phyloP scores from a whole-genome alignment of 805 yeast genomes.

The Spathaspora passalidarum region DNA sequence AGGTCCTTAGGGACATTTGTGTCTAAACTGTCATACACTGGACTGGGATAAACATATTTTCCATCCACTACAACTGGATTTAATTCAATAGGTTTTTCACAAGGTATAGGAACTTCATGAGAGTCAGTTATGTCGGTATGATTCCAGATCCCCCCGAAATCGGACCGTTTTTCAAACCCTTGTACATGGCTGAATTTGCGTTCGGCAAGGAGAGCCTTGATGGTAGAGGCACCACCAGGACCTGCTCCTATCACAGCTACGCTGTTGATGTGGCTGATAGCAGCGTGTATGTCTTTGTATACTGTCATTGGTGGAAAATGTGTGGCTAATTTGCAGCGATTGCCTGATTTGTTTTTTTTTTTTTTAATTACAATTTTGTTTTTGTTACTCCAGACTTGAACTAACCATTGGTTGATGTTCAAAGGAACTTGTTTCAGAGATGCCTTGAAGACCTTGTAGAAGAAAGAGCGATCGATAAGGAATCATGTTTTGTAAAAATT shows the following conservation, averaged over 20 bases:
- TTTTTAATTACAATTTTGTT: no score
- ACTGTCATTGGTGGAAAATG: neutral
- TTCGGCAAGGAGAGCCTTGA: constrained; percentile 58
- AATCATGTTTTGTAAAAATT: no score
- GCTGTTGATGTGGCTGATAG: neutral
- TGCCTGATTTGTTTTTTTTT: no score
- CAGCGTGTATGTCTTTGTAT: neutral
- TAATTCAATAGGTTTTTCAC: constrained; percentile 16
- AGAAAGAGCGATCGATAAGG: no score
- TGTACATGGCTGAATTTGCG: constrained; percentile 29
- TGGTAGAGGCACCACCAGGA: constrained; percentile 62
- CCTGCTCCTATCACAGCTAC: constrained; percentile 66
- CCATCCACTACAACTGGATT: neutral
- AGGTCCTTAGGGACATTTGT: constrained; percentile 63
- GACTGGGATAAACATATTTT: constrained; percentile 24
- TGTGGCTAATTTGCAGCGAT: no score
- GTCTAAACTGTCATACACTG: constrained; percentile 61
- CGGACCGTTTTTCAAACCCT: constrained; percentile 53
- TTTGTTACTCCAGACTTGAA: no score
- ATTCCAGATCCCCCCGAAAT: constrained; percentile 79
- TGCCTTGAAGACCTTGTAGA: no score
- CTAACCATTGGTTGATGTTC: no score
- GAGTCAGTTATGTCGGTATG: constrained; percentile 34
- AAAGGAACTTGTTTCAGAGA: no score
- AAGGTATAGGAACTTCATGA: constrained; percentile 19